phyloP scores from a whole-genome alignment of 805 yeast species.

The Kodamaea hsintzibuensis region DNA sequence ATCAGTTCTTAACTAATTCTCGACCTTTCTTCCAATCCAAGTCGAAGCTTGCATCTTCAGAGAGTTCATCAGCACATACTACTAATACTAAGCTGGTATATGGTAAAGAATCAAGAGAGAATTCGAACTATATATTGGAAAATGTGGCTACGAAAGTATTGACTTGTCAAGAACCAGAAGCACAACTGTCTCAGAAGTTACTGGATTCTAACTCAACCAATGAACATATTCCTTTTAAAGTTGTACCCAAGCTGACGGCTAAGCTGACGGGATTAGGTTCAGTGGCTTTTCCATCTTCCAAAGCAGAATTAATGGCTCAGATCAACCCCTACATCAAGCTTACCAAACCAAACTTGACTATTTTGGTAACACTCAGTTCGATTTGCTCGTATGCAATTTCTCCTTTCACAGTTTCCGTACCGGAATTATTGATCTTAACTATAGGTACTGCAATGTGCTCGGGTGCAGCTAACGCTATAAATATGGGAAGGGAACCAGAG shows the following conservation, averaged over 20 bases:
- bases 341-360: conserved; percentile 88
- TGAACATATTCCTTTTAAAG: conserved; percentile 55
- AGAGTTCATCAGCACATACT: background rate
- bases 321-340: conserved; percentile 69
- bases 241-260: conserved; percentile 39
- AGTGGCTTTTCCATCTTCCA: conserved; percentile 8
- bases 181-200: conserved; percentile 23
- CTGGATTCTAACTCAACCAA: background rate
- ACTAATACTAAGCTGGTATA: background rate
- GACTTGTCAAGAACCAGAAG: conserved; percentile 44
- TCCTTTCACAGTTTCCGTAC: conserved; percentile 75
- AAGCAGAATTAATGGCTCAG: conserved; percentile 34
- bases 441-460: conserved; percentile 85
- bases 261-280: background rate
- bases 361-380: conserved; percentile 85
- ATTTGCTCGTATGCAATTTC: conserved; percentile 93
- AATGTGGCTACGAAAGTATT: conserved; percentile 46
- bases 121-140: conserved; percentile 23
- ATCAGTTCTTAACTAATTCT: conserved; percentile 21
- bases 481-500: conserved; percentile 94
- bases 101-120: background rate
- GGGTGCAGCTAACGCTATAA: conserved; percentile 94
- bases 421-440: conserved; percentile 70
- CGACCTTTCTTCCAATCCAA: conserved; percentile 6
- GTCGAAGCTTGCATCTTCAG: conserved; percentile 1